Percentiles rank a stretch among this genome's conserved stretches.
Conservation (phyloP, 2,329 filamentous ascomycete genomes). For the Fusarium metavorans region DNA sequence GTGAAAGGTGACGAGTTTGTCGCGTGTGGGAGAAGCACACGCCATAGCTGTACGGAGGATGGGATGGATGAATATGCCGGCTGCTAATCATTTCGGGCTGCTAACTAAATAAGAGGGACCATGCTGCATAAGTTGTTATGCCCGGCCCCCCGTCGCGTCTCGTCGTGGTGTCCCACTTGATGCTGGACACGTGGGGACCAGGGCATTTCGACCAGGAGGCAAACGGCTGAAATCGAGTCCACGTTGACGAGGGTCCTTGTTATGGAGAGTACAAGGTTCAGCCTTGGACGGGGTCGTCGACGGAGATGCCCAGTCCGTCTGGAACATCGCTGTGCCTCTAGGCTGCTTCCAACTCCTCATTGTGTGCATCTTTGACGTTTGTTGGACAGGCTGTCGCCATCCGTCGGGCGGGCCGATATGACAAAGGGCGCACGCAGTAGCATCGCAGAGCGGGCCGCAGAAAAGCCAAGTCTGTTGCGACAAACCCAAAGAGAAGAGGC, state of each 20-base stretch:
- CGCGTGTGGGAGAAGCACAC: slow-evolving; percentile 6
- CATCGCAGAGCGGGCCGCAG: slow-evolving; percentile 16
- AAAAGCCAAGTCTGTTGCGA: slow-evolving; percentile 21
- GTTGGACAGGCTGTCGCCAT: neutral
- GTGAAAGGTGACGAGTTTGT: neutral
- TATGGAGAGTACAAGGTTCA: neutral
- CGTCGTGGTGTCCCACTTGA: slow-evolving; percentile 26
- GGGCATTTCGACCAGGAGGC: neutral
- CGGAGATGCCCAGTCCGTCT: neutral
- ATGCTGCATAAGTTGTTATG: slow-evolving; percentile 27
- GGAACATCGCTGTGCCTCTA: neutral
- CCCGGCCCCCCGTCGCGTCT: neutral
- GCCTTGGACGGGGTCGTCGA: neutral
- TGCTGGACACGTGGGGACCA: slow-evolving; percentile 33
- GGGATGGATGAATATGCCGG: slow-evolving; percentile 2
- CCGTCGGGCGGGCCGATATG: slow-evolving; percentile 3
- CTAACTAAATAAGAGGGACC: slow-evolving; percentile 16
- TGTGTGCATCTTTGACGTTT: neutral
- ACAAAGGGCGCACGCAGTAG: slow-evolving; percentile 12
- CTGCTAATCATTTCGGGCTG: neutral
- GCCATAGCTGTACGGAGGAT: neutral
- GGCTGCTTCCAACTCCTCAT: neutral
- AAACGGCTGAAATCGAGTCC: slow-evolving; percentile 2
- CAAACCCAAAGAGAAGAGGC: neutral
- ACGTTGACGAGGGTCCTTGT: slow-evolving; percentile 2